phyloP scores from a whole-genome alignment of 208 protist genomes.

The Trypanosoma brucei region DNA sequence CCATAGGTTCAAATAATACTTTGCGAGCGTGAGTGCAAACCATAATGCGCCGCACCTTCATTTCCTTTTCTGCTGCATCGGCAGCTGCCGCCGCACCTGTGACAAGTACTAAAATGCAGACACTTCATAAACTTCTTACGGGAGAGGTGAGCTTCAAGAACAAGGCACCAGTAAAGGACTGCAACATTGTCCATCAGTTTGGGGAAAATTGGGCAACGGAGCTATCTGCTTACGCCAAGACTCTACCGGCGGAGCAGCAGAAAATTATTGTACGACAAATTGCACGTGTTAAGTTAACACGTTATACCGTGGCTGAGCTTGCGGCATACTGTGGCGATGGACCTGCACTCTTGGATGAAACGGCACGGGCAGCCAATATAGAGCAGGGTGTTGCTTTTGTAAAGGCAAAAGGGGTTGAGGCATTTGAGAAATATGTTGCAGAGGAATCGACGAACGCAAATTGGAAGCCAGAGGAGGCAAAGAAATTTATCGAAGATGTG shows the following conservation, averaged over 20 bases:
- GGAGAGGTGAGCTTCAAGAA: constrained; percentile 85
- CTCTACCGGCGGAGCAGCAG: constrained; percentile 65
- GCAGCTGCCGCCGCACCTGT: constrained; percentile 20
- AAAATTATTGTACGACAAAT: constrained; percentile 72
- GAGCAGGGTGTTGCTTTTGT: constrained; percentile 66
- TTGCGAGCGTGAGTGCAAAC: too few relatives aligned
- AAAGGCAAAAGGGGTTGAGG: constrained; percentile 56
- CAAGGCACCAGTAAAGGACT: constrained; percentile 78
- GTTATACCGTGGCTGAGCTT: constrained; percentile 88
- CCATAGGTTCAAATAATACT: too few relatives aligned
- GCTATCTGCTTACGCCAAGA: constrained; percentile 65
- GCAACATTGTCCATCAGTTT: constrained; percentile 87
- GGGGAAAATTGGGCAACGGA: constrained; percentile 74
- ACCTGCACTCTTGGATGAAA: constrained; percentile 51
- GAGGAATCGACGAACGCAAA: constrained; percentile 81
- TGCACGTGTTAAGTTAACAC: constrained; percentile 69
- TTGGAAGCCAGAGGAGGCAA: constrained; percentile 69
- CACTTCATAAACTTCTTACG: constrained; percentile 82
- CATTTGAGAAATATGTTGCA: constrained; percentile 69
- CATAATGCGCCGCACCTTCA: not conserved
- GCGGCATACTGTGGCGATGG: constrained; percentile 72
- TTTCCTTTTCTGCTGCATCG: constrained; percentile 16
- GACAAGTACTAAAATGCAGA: constrained; percentile 59
- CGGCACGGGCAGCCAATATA: constrained; percentile 73
- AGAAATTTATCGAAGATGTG: constrained; percentile 80